These are phyloP conservation scores for Melaleuca alternifolia DNA, from an alignment of 345 rosid genomes.

Conservation along the genomic window DNA sequence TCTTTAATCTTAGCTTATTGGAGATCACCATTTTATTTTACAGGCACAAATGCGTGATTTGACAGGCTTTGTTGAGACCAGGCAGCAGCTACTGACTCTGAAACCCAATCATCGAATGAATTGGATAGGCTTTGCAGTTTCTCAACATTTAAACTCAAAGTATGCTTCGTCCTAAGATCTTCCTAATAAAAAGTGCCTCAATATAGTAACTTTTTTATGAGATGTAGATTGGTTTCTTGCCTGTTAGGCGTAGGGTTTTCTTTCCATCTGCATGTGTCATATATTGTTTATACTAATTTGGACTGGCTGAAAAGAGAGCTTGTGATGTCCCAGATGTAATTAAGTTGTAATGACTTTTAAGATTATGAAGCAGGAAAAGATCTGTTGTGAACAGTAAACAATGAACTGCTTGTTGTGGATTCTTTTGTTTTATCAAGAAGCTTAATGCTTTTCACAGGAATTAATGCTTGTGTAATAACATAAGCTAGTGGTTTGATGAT, in stretches of 20 bases:
- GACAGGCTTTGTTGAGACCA: constrained; percentile 92
- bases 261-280: neutral
- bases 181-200: neutral
- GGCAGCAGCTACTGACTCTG: constrained; percentile 84
- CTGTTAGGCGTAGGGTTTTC: neutral
- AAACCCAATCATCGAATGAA: constrained; percentile 99
- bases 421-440: neutral
- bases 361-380: neutral
- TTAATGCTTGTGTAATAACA: neutral
- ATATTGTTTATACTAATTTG: neutral
- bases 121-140: constrained; percentile 99
- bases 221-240: neutral
- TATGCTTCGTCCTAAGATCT: constrained; percentile 20
- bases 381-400: neutral
- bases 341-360: neutral
- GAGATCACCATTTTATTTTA: constrained; percentile 1
- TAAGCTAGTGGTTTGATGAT: neutral
- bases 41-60: constrained; percentile 99
- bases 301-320: neutral
- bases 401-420: neutral
- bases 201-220: neutral
- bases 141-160: constrained; percentile 90
- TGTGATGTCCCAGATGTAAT: neutral
- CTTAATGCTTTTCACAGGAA: neutral
- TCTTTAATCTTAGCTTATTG: neutral